These are phyloP conservation scores for Yamadazyma insecticola DNA, from an alignment of 805 yeast species.

Conservation along the genomic window DNA sequence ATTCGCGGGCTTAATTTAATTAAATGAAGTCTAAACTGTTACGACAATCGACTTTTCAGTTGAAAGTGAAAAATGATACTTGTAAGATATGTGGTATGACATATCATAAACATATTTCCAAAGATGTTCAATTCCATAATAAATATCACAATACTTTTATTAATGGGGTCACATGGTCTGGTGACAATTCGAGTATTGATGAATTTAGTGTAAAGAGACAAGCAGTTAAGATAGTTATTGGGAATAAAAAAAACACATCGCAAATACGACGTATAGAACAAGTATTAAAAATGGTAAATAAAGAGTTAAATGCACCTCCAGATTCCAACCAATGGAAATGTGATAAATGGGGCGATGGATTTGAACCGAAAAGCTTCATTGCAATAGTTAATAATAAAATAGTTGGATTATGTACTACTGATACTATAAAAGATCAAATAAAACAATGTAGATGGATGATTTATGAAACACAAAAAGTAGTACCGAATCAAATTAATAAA, in stretches of 20 bases:
- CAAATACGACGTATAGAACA: constrained; percentile 23
- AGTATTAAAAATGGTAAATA: constrained; percentile 51
- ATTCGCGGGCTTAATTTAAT: too few relatives aligned
- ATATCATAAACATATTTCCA: constrained; percentile 34
- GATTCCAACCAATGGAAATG: constrained; percentile 30
- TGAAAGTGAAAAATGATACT: too few relatives aligned
- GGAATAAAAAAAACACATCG: constrained; percentile 17
- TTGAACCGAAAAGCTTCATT: constrained; percentile 38
- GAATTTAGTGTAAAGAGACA: constrained; percentile 1
- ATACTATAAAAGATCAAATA: constrained; percentile 24
- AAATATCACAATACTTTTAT: constrained; percentile 47
- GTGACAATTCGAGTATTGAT: constrained; percentile 3
- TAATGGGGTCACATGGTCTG: constrained; percentile 48
- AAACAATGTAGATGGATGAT: constrained; percentile 57
- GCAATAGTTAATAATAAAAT: constrained; percentile 43
- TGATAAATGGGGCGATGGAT: constrained; percentile 4
- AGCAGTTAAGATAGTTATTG: constrained; percentile 14
- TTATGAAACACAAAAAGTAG: constrained; percentile 44
- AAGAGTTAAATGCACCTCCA: constrained; percentile 52
- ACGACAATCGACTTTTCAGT: too few relatives aligned
- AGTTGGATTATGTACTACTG: constrained; percentile 55
- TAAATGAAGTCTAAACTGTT: too few relatives aligned
- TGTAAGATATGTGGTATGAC: constrained; percentile 55
- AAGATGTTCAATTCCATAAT: constrained; percentile 45
- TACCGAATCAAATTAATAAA: constrained; percentile 40